Evolutionary conservation across 2,329 filamentous ascomycete genomes (phyloP).

Genomic region (Mycocentrospora acerina): DNA sequence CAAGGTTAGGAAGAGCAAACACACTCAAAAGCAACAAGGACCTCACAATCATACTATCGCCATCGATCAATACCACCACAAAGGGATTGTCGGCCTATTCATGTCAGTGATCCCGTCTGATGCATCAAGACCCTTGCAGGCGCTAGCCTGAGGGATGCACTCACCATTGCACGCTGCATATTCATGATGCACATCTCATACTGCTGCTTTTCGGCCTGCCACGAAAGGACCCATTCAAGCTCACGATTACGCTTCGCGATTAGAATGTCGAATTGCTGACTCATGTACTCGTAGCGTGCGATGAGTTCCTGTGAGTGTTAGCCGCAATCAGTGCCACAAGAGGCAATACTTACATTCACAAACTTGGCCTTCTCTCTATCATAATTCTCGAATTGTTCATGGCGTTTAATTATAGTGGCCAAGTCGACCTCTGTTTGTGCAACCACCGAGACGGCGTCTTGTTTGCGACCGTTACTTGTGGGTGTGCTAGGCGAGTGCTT

Average conservation of each 20-base stretch:
- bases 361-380: constrained; percentile 37
- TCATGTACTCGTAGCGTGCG: constrained; percentile 42
- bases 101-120: not conserved
- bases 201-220: constrained; percentile 23
- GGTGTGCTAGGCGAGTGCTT: constrained; percentile 1
- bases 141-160: not conserved
- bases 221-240: constrained; percentile 16
- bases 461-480: too few species aligned
- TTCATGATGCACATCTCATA: constrained; percentile 18
- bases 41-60: constrained; percentile 53
- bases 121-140: too few species aligned
- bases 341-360: constrained; percentile 27
- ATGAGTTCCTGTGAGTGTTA: constrained; percentile 41
- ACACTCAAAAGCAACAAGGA: not conserved
- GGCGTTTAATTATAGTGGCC: constrained; percentile 28
- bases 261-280: constrained; percentile 32
- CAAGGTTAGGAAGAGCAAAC: too few species aligned
- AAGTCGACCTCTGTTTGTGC: constrained; percentile 7
- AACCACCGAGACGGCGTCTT: not conserved
- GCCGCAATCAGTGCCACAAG: not conserved
- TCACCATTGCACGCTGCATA: constrained; percentile 30
- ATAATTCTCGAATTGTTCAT: constrained; percentile 29
- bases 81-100: constrained; percentile 48
- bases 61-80: constrained; percentile 57
- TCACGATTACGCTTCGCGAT: constrained; percentile 28